These are phyloP conservation scores for Neurospora tetraspora DNA, from an alignment of 495 filamentous ascomycete genomes.

Conservation along the genomic window DNA sequence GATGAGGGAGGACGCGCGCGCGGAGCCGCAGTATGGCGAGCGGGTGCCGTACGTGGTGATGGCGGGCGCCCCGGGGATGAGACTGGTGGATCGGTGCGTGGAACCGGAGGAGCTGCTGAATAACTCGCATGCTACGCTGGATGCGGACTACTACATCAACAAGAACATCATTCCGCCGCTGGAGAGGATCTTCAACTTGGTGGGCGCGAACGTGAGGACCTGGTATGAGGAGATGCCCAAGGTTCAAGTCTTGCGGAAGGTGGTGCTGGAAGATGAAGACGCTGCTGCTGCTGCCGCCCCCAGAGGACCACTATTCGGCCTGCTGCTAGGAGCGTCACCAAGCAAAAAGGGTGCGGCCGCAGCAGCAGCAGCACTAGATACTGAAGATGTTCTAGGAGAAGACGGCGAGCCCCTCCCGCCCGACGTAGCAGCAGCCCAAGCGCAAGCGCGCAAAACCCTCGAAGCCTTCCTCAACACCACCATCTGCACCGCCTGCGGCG, in stretches of 20 bases:
- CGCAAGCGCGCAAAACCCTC: constrained; percentile 49
- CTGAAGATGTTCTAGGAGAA: not conserved
- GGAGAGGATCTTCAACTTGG: constrained; percentile 93
- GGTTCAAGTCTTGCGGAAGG: constrained; percentile 57
- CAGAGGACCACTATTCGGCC: not conserved
- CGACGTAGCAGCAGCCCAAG: constrained; percentile 17
- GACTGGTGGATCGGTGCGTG: constrained; percentile 83
- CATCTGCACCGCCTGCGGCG: constrained; percentile 66
- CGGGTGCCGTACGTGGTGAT: constrained; percentile 90
- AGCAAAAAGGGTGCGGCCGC: not conserved
- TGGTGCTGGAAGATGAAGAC: constrained; percentile 28
- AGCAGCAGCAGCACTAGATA: not conserved
- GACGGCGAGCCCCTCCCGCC: not conserved
- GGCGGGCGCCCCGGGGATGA: constrained; percentile 73
- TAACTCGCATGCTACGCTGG: constrained; percentile 69
- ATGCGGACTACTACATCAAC: constrained; percentile 91
- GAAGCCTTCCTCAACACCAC: constrained; percentile 81
- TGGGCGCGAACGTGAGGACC: constrained; percentile 79
- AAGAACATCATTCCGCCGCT: constrained; percentile 94
- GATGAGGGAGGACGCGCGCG: constrained; percentile 76
- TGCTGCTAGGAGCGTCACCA: not conserved
- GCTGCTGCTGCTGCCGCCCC: not conserved
- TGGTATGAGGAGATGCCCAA: constrained; percentile 99
- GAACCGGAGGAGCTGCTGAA: constrained; percentile 73
- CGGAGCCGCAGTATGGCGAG: constrained; percentile 92